Base-by-base conservation (phyloP, 2,329 filamentous ascomycete genomes). In the Stemphylium vesicarium region DNA sequence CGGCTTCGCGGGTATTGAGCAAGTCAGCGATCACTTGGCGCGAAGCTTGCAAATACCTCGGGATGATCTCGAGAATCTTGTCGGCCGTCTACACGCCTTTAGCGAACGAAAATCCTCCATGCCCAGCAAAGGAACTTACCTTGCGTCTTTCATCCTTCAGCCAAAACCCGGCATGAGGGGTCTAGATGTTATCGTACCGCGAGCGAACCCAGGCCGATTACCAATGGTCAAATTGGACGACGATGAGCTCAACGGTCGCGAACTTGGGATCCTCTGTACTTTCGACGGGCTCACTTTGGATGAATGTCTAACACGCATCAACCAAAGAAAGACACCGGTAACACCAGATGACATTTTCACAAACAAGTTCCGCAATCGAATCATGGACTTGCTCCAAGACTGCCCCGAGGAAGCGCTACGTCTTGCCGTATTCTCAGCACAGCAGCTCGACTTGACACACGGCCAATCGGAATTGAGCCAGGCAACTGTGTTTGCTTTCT, bases 31-130 rank as follows among this genome's bases (percentile, higher is more conserved):
- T 15, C 84, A 85, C 37, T 85, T 96, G 59, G 84, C 88, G 18
- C 82, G 85, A 20, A 88, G 85, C 59, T 88, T 96, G 81, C 90
- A 94, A 67, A 87, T 96, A 51, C 82, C 87, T 41, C 80, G 82
- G 2, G 75, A 79, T 1, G 83, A 85, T n/a, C 78, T 96, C 3
- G 80, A 83, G 39, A 71, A 75, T 5, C 85, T 87, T 51, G 78
- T 96, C 11, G 77, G 79, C 9, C 81, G 83, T 24, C 90, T 96
- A 82, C 83, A 85, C 13, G 86, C 94, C 1, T 74, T 64, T 41
- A 72, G 63, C 24, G 50, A 63, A 10, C 57, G 70, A 40, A 55
- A 64, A 33, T 20, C 60, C 2, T 59, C 80, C 77, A 15, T 90
- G 86, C 70, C 80, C 79, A 2, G 76, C 77, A 52, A 75, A 75